phyloP scores from a whole-genome alignment of 805 yeast genomes.

The Candida morakotiae region DNA sequence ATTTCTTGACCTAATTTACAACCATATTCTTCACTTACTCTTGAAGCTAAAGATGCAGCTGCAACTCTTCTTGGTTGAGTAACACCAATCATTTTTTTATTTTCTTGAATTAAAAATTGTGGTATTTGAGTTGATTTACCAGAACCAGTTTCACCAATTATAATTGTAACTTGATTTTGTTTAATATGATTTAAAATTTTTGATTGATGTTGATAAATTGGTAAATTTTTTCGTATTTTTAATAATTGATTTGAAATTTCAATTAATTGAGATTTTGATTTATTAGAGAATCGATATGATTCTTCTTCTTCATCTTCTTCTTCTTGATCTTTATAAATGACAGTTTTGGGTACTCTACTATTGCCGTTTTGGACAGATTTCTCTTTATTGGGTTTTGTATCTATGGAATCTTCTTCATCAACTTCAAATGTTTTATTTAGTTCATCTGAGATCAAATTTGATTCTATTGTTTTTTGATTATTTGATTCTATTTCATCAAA shows the following conservation, averaged over 20 bases:
- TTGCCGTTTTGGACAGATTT: no score
- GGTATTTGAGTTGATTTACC: conserved; percentile 98
- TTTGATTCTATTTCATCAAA: conserved; percentile 13
- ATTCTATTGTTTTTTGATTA: background rate
- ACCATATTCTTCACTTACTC: conserved; percentile 89
- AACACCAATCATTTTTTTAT: conserved; percentile 66
- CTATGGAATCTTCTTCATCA: background rate
- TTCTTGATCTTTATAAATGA: conserved; percentile 21
- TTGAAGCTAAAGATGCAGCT: conserved; percentile 86
- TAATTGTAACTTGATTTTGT: conserved; percentile 63
- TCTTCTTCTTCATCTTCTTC: conserved; percentile 18
- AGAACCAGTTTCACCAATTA: conserved; percentile 96
- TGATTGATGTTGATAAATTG: conserved; percentile 70
- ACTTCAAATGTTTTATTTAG: background rate
- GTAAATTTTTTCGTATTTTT: conserved; percentile 55
- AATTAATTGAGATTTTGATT: conserved; percentile 21
- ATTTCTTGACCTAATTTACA: conserved; percentile 73
- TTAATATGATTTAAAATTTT: conserved; percentile 54
- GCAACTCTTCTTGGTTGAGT: conserved; percentile 98
- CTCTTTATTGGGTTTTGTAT: background rate
- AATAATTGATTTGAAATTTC: conserved; percentile 43
- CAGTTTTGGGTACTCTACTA: conserved; percentile 10
- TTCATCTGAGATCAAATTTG: background rate
- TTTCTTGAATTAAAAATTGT: conserved; percentile 67
- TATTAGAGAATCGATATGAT: background rate